Percentiles rank a stretch among this genome's conserved stretches.
These are phyloP conservation scores for Ceratocystis lukuohia DNA, from an alignment of 2,329 filamentous ascomycete species.

Conservation along the genomic window DNA sequence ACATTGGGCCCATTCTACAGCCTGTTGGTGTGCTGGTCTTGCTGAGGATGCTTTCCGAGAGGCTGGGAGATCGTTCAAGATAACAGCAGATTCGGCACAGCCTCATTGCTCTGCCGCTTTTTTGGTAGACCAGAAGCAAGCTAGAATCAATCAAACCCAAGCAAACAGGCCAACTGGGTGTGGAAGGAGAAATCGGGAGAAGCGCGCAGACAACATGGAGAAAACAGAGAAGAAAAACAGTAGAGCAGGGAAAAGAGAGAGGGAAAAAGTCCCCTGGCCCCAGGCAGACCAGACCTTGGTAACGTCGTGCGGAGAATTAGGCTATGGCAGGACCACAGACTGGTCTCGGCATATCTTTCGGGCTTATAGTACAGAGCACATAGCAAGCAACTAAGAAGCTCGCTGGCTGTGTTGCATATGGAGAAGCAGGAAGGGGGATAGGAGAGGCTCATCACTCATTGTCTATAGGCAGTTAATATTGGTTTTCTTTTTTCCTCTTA, in stretches of 20 bases:
- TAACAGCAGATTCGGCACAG: neutral
- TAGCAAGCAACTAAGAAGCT: neutral
- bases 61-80: neutral
- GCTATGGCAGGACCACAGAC: neutral
- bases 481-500: neutral
- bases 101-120: neutral
- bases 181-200: neutral
- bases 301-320: neutral
- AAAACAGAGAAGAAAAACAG: neutral
- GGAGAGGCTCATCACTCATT: neutral
- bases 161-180: no score
- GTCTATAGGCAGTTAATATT: neutral
- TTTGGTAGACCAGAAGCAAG: neutral
- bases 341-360: constrained; percentile 8
- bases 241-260: neutral
- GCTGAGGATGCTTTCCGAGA: neutral
- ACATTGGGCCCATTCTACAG: no score
- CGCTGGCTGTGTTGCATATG: neutral
- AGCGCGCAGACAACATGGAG: neutral
- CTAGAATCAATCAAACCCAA: neutral
- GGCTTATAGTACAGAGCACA: constrained; percentile 1
- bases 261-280: neutral
- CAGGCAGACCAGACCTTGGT: neutral
- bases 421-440: neutral
- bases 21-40: neutral